Percentiles rank a stretch among this genome's conserved stretches.
phyloP scores from a whole-genome alignment of 805 yeast genomes.

The Dipodascopsis uninucleata region DNA sequence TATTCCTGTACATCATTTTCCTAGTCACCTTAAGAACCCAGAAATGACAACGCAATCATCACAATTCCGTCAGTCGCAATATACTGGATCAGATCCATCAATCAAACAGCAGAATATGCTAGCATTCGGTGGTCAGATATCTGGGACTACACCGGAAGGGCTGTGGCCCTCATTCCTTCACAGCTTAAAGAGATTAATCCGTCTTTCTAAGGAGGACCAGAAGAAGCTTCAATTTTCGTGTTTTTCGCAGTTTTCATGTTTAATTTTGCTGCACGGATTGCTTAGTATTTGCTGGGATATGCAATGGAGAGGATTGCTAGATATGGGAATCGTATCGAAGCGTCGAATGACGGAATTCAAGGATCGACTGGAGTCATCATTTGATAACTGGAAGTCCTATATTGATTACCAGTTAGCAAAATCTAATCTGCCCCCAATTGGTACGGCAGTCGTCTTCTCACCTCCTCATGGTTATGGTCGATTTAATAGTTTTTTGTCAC shows the following conservation, averaged over 20 bases:
- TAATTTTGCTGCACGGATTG: conserved; percentile 41
- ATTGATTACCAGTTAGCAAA: conserved; percentile 38
- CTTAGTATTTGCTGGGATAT: conserved; percentile 38
- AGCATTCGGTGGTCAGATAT: too few species aligned
- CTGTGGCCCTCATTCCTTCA: conserved; percentile 25
- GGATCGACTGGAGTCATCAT: conserved; percentile 36
- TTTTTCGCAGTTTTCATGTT: conserved; percentile 39
- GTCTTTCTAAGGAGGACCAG: conserved; percentile 18
- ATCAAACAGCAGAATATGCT: too few species aligned
- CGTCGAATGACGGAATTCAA: conserved; percentile 36
- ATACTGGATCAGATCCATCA: too few species aligned
- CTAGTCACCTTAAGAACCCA: neutral
- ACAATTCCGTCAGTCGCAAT: conserved; percentile 1
- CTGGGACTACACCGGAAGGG: conserved; percentile 6
- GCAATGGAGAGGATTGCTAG: conserved; percentile 37
- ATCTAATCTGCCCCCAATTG: conserved; percentile 23
- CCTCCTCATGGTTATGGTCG: neutral
- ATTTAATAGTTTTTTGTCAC: conserved; percentile 1
- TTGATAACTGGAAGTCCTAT: conserved; percentile 39
- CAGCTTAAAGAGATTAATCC: conserved; percentile 21
- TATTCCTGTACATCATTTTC: too few species aligned
- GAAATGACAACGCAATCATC: conserved; percentile 1
- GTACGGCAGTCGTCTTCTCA: conserved; percentile 17
- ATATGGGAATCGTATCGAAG: conserved; percentile 39
- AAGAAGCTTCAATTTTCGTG: conserved; percentile 19